Base-by-base conservation (phyloP, 495 filamentous ascomycete genomes). In the Ascodesmis nigricans region DNA sequence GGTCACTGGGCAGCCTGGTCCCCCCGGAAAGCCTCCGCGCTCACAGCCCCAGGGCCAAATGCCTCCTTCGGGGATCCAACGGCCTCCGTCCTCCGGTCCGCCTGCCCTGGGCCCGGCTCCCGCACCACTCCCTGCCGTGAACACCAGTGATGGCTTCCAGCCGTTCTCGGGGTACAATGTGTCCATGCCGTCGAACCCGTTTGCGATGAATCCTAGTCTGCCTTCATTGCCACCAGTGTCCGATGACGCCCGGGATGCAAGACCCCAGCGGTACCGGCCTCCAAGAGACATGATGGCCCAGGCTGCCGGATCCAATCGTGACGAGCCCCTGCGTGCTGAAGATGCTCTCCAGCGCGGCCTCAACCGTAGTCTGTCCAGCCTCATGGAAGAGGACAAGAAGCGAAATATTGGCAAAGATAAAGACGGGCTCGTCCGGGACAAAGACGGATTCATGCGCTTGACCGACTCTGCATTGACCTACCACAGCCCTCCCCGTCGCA, bases 311-410 rank as follows among this genome's bases (percentile, higher is more conserved):
- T n/a, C n/a, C n/a, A n/a, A 62, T 53, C 52, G 60, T 17, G 56
- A 60, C 35, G 58, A 65, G 35, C 52, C 45, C 13, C 36, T 70
- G 31, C 70, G 75, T 15, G 76, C 74, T 35, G 65, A 71, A 24
- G 63, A 72, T 25, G 38, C 58, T 35, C 46, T 42, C 9, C 62
- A 60, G 33, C 52, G 66, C 27, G 56, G 47, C 14, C 53, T 75
- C 29, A 31, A 41, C 9, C 48, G 47, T 4, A 34, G 34, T 16
- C 16, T 35, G 10, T 52, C 47, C 0, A 44, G 47, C 20, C 50
- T 42, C 21, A 11, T 47, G 14, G 35, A 38, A 35, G 49, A 37
- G 6, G 39, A 21, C 30, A 46, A 43, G 22, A 43, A 41, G 13
- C 35, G 44, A 19, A 31, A 35, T n/a, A 29, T 40, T 8, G 47